phyloP scores from a whole-genome alignment of 2,329 filamentous ascomycete species.

The Pyrenophora seminiperda region DNA sequence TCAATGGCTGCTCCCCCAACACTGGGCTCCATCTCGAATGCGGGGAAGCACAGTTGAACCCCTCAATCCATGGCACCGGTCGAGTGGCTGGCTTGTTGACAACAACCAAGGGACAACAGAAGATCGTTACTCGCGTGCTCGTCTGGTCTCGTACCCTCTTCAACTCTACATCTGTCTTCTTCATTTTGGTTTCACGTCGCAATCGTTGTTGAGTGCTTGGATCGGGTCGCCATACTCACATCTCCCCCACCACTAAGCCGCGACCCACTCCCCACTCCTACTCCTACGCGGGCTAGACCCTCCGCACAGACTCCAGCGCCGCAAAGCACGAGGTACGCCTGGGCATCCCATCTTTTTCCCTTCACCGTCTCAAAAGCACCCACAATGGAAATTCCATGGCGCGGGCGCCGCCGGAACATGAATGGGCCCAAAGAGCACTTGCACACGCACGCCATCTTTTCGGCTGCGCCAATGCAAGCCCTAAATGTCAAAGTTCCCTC shows the following conservation, averaged over 20 bases:
- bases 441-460: constrained; percentile 3
- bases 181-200: background rate
- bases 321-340: constrained; percentile 14
- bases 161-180: constrained; percentile 16
- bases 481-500: background rate
- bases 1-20: constrained; percentile 6
- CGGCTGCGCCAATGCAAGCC: constrained; percentile 2
- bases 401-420: constrained; percentile 15
- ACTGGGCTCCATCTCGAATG: constrained; percentile 29
- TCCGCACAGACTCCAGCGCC: constrained; percentile 14
- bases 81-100: constrained; percentile 21
- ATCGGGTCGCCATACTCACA: constrained; percentile 4
- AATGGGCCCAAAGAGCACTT: no score
- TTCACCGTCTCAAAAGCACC: constrained; percentile 8
- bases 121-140: constrained; percentile 3
- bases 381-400: constrained; percentile 2
- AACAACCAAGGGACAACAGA: constrained; percentile 13
- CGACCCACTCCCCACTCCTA: constrained; percentile 18
- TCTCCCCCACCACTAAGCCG: constrained; percentile 13
- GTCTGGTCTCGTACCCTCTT: constrained; percentile 14
- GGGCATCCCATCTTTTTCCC: constrained; percentile 8
- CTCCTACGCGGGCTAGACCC: constrained; percentile 12
- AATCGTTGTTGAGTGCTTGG: constrained; percentile 3
- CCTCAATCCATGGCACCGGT: constrained; percentile 30
- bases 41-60: constrained; percentile 31